These are phyloP conservation scores for Pelomyxa schiedti DNA, from an alignment of 78 protist genomes.

Conservation along the genomic window DNA sequence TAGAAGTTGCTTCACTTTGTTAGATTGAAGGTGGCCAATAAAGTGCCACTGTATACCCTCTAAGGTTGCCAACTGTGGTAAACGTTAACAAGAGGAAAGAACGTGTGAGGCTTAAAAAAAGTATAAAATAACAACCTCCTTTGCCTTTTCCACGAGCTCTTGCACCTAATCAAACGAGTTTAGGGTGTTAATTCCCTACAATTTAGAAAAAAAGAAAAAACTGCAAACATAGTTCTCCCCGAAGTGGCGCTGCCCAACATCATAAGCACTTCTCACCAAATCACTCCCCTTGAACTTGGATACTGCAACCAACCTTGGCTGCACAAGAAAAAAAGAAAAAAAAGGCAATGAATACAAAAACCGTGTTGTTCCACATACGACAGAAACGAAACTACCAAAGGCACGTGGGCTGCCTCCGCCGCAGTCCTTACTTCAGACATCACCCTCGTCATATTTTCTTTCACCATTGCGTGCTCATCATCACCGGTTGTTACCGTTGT, in stretches of 20 bases:
- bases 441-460: too few relatives aligned
- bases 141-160: constrained; percentile 49
- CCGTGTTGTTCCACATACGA: too few relatives aligned
- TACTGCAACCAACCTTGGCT: constrained; percentile 70
- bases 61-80: background rate
- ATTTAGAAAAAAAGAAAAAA: background rate
- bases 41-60: constrained; percentile 55
- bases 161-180: background rate
- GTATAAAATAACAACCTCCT: background rate
- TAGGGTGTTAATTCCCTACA: background rate
- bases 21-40: constrained; percentile 71
- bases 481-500: too few relatives aligned
- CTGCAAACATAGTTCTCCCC: constrained; percentile 78
- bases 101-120: background rate
- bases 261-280: constrained; percentile 16
- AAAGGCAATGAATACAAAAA: too few relatives aligned
- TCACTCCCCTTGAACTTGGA: constrained; percentile 53
- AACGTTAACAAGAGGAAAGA: background rate
- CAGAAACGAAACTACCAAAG: too few relatives aligned
- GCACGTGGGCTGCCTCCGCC: too few relatives aligned
- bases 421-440: too few relatives aligned
- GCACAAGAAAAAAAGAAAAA: too few relatives aligned
- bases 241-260: constrained; percentile 43
- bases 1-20: constrained; percentile 30
- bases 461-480: too few relatives aligned